Percentiles rank a stretch among this genome's conserved stretches.
phyloP scores from a whole-genome alignment of 2,329 filamentous ascomycete genomes.

The Fusarium equiseti region DNA sequence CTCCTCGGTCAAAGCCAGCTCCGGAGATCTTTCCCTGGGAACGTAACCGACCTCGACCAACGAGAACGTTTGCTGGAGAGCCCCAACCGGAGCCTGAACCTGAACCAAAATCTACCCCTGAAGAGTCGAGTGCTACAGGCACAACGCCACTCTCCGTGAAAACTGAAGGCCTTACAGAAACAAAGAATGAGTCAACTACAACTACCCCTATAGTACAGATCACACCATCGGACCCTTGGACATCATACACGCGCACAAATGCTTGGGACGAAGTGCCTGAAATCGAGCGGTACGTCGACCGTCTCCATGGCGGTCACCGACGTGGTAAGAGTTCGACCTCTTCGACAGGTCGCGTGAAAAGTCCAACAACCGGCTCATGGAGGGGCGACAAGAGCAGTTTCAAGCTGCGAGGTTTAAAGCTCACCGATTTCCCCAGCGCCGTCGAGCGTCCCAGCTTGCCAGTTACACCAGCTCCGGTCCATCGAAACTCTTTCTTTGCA shows the following conservation, averaged over 20 bases:
- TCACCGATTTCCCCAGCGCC: conserved; percentile 90
- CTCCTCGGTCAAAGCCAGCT: conserved; percentile 65
- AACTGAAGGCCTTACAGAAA: conserved; percentile 46
- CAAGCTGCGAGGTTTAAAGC: conserved; percentile 63
- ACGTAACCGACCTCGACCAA: conserved; percentile 68
- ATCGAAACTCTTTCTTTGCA: conserved; percentile 76
- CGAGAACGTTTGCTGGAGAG: conserved; percentile 68
- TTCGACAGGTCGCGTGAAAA: conserved; percentile 34
- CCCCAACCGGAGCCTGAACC: conserved; percentile 29
- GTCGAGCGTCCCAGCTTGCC: conserved; percentile 87
- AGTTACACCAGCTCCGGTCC: conserved; percentile 87
- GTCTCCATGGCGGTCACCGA: conserved; percentile 74
- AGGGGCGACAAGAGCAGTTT: conserved; percentile 24
- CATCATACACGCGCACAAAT: conserved; percentile 80
- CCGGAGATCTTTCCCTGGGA: conserved; percentile 94
- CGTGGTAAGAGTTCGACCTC: conserved; percentile 52
- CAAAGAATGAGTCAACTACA: conserved; percentile 58
- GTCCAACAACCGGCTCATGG: conserved; percentile 29
- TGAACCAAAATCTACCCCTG: not conserved
- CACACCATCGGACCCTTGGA: conserved; percentile 73
- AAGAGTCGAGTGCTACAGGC: not conserved
- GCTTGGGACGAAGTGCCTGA: conserved; percentile 94
- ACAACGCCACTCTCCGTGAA: conserved; percentile 22
- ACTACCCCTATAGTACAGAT: conserved; percentile 62
- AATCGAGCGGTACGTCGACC: conserved; percentile 88